phyloP scores from a whole-genome alignment of 2,329 filamentous ascomycete genomes.

The Epichloe bromicola region DNA sequence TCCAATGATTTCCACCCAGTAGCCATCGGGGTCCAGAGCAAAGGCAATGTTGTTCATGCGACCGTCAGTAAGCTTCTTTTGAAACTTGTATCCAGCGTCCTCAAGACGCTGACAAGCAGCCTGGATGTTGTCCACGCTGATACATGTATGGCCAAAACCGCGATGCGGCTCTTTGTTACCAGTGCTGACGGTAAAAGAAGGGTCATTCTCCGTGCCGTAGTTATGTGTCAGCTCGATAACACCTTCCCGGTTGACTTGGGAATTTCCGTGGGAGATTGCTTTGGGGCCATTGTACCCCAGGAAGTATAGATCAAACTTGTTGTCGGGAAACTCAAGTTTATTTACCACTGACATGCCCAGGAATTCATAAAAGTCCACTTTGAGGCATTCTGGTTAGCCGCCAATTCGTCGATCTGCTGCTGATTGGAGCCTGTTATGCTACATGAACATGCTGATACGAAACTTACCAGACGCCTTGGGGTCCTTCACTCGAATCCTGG shows the following conservation, averaged over 20 bases:
- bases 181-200: conserved; percentile 67
- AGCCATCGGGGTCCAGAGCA: conserved; percentile 74
- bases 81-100: conserved; percentile 81
- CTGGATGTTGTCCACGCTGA: conserved; percentile 74
- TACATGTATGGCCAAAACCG: conserved; percentile 76
- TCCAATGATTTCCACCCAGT: conserved; percentile 75
- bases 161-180: conserved; percentile 83
- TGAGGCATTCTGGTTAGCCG: conserved; percentile 5
- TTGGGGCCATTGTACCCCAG: conserved; percentile 71
- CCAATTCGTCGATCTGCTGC: neutral
- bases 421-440: neutral
- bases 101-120: conserved; percentile 82
- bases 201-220: conserved; percentile 81
- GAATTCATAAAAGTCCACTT: conserved; percentile 86
- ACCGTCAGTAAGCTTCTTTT: conserved; percentile 88
- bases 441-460: too few species aligned
- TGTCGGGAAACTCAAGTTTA: conserved; percentile 69
- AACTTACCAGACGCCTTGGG: conserved; percentile 59
- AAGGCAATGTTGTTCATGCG: conserved; percentile 84
- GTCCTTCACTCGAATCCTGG: conserved; percentile 86
- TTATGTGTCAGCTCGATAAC: conserved; percentile 76
- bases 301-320: conserved; percentile 94
- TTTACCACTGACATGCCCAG: conserved; percentile 77
- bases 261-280: conserved; percentile 59
- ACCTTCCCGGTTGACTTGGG: conserved; percentile 70